Percentiles rank a stretch among this genome's conserved stretches.
Evolutionary conservation across 1,284 basidiomycete species (phyloP).

Genomic region (Ceratobasidium sp.): DNA sequence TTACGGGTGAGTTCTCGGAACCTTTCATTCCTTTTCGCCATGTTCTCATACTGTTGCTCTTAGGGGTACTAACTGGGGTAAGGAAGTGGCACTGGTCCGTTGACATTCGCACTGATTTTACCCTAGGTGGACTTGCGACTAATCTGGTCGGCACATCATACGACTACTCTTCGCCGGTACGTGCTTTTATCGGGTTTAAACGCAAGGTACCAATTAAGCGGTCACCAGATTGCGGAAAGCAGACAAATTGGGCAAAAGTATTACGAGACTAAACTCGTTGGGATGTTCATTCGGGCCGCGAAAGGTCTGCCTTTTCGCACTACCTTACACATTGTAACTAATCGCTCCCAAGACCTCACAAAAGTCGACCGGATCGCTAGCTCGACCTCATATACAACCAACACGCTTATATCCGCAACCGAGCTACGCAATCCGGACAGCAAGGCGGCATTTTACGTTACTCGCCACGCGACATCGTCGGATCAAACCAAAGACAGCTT

Average conservation of each 20-base stretch:
- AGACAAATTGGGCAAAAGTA: slow-evolving; percentile 44
- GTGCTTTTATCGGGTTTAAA: not conserved
- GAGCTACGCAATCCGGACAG: slow-evolving; percentile 51
- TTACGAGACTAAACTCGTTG: slow-evolving; percentile 45
- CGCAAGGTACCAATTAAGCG: not conserved
- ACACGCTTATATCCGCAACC: slow-evolving; percentile 40
- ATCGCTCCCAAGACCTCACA: not conserved
- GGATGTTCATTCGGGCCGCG: slow-evolving; percentile 43
- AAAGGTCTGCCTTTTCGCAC: slow-evolving; percentile 15
- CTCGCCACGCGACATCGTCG: slow-evolving; percentile 53
- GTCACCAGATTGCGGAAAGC: slow-evolving; percentile 38
- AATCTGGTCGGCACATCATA: slow-evolving; percentile 45
- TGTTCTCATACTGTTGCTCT: not conserved
- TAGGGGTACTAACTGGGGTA: slow-evolving; percentile 47
- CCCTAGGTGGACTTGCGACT: slow-evolving; percentile 36
- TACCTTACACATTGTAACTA: not conserved
- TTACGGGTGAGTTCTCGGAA: slow-evolving; percentile 14
- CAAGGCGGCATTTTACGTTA: slow-evolving; percentile 54
- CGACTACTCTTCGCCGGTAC: slow-evolving; percentile 44
- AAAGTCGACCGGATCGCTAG: slow-evolving; percentile 33
- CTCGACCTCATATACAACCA: slow-evolving; percentile 42
- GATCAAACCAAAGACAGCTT: slow-evolving; percentile 50
- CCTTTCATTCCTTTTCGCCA: not conserved
- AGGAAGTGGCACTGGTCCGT: not conserved
- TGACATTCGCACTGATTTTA: not conserved